phyloP scores from a whole-genome alignment of 2,329 filamentous ascomycete species.

The Ophiognomonia clavigignenti-juglandacearum region DNA sequence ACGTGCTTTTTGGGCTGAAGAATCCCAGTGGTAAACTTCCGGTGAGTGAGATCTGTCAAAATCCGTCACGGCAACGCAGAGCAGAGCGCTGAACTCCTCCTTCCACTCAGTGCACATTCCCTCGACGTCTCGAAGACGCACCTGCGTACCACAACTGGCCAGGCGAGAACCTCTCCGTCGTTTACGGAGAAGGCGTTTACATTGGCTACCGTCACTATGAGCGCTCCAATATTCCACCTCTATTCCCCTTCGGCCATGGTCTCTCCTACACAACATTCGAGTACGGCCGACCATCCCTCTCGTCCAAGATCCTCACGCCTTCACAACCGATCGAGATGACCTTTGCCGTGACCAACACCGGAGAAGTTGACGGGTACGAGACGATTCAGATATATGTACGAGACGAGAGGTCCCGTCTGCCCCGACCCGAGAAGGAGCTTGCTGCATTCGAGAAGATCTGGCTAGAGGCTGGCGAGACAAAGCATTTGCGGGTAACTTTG shows the following conservation, averaged over 20 bases:
- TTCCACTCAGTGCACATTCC: slow-evolving; percentile 60
- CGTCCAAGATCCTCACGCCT: slow-evolving; percentile 32
- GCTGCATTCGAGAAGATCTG: slow-evolving; percentile 64
- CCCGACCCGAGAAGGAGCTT: slow-evolving; percentile 65
- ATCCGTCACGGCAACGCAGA: background rate
- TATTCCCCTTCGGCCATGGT: slow-evolving; percentile 71
- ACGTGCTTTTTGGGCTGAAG: slow-evolving; percentile 58
- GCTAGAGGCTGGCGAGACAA: slow-evolving; percentile 52
- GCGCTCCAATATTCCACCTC: slow-evolving; percentile 49
- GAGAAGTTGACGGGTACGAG: slow-evolving; percentile 52
- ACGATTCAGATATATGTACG: slow-evolving; percentile 64
- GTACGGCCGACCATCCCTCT: slow-evolving; percentile 54
- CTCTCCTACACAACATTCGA: slow-evolving; percentile 68
- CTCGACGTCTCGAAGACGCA: slow-evolving; percentile 57
- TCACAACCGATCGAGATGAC: slow-evolving; percentile 38
- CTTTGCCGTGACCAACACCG: slow-evolving; percentile 50
- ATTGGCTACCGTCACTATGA: slow-evolving; percentile 73
- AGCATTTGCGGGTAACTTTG: slow-evolving; percentile 39
- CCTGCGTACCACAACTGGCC: slow-evolving; percentile 71
- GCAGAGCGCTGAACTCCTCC: background rate
- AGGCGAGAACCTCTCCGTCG: slow-evolving; percentile 61
- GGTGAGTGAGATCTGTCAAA: slow-evolving; percentile 27
- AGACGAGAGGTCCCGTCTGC: slow-evolving; percentile 58
- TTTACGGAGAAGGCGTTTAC: slow-evolving; percentile 69
- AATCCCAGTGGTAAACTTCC: slow-evolving; percentile 67